Evolutionary conservation across 352 stramenopile genomes (phyloP).

Genomic region (Phytophthora sp.): DNA sequence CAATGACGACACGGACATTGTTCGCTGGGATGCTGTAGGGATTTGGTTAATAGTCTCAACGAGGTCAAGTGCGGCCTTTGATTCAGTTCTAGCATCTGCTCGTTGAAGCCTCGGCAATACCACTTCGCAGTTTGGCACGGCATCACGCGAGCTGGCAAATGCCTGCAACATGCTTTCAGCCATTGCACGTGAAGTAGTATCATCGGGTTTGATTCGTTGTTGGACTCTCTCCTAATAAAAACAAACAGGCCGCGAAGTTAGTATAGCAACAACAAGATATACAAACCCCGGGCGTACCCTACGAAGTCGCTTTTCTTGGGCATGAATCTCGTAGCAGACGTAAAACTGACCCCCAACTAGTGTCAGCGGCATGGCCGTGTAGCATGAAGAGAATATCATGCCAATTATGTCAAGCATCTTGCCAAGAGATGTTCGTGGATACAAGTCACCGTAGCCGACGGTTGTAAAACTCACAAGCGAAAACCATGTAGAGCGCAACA

Average conservation of each 20-base stretch:
- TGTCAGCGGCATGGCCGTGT: constrained; percentile 68
- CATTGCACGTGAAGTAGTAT: background rate
- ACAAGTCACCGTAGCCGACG: constrained; percentile 57
- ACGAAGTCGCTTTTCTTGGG: constrained; percentile 38
- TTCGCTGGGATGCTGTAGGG: background rate
- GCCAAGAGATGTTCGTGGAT: constrained; percentile 46
- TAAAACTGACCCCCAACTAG: constrained; percentile 67
- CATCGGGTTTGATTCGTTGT: constrained; percentile 10
- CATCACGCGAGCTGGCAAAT: constrained; percentile 1
- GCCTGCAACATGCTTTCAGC: constrained; percentile 8
- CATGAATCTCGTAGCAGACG: constrained; percentile 56
- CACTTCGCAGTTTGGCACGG: background rate
- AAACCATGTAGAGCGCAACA: constrained; percentile 57
- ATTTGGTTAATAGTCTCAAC: background rate
- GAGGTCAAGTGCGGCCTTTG: background rate
- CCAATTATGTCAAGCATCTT: constrained; percentile 51
- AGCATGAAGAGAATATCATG: constrained; percentile 61
- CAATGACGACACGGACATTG: background rate
- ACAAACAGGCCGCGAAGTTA: background rate
- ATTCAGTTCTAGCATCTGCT: background rate
- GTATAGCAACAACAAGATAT: background rate
- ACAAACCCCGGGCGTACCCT: constrained; percentile 9
- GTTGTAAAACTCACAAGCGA: constrained; percentile 57
- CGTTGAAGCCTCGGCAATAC: background rate
- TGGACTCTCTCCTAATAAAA: constrained; percentile 4